A percentile compares a stretch with the other conserved stretches of the same genome.
Conservation (phyloP, 805 yeast genomes). For the Teunomyces panamensis region DNA sequence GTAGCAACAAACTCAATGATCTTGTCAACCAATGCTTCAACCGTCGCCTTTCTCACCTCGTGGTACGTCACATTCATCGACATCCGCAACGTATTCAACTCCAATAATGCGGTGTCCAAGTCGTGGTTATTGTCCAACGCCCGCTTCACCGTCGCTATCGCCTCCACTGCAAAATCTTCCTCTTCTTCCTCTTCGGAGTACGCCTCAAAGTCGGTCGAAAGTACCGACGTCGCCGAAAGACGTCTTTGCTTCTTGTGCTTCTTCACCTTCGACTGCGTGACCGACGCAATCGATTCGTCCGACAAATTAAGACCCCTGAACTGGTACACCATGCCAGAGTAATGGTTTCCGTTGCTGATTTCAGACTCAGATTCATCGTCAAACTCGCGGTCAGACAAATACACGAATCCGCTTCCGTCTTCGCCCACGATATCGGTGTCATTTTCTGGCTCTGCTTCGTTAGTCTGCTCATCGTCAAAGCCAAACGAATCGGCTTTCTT, state of each 20-base stretch:
- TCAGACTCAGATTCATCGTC: conserved; percentile 38
- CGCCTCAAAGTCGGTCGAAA: conserved; percentile 49
- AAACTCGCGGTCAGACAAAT: conserved; percentile 44
- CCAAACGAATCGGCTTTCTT: conserved; percentile 27
- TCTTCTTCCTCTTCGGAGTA: conserved; percentile 46
- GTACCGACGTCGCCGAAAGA: conserved; percentile 32
- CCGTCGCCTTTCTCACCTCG: conserved; percentile 83
- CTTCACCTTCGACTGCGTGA: conserved; percentile 41
- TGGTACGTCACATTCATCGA: conserved; percentile 94
- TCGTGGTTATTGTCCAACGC: conserved; percentile 92
- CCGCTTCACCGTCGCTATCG: conserved; percentile 88
- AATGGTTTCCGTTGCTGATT: conserved; percentile 27
- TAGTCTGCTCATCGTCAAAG: conserved; percentile 26
- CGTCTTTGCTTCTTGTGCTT: conserved; percentile 35
- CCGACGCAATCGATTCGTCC: conserved; percentile 58
- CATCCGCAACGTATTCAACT: conserved; percentile 93
- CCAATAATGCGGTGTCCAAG: conserved; percentile 87
- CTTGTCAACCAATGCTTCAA: conserved; percentile 65
- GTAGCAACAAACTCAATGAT: conserved; percentile 74
- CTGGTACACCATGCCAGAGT: conserved; percentile 45
- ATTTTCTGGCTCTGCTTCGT: conserved; percentile 7
- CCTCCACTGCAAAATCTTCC: conserved; percentile 83
- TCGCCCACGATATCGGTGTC: conserved; percentile 41
- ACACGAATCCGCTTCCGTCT: conserved; percentile 49
- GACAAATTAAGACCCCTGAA: conserved; percentile 49